Conservation (phyloP, 2,329 filamentous ascomycete species). For the Elsinoe batatas region DNA sequence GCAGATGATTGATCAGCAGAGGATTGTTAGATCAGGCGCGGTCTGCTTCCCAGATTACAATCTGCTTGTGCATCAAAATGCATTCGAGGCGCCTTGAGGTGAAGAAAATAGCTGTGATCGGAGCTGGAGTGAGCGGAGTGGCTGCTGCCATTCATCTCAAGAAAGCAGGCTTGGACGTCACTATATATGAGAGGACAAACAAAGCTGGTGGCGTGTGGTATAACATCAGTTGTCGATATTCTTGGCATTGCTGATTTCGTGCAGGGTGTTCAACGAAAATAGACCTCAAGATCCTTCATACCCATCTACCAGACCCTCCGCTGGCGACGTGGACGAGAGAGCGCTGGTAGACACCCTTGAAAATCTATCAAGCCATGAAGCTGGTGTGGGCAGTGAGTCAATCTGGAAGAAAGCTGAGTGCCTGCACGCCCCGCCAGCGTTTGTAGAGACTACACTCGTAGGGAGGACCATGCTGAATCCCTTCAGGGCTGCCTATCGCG, state of each 20-base stretch:
- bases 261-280: slow-evolving; percentile 43
- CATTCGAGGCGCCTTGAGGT: background rate
- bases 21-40: too few species aligned
- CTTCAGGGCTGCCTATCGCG: slow-evolving; percentile 42
- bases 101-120: slow-evolving; percentile 36
- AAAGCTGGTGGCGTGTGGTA: slow-evolving; percentile 49
- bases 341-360: slow-evolving; percentile 15
- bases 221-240: slow-evolving; percentile 14
- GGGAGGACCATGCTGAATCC: background rate
- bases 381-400: slow-evolving; percentile 11
- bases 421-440: slow-evolving; percentile 44
- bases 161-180: slow-evolving; percentile 38
- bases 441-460: background rate
- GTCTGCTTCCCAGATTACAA: too few species aligned
- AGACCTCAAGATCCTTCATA: slow-evolving; percentile 40
- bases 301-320: slow-evolving; percentile 30
- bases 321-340: slow-evolving; percentile 25
- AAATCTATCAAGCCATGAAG: background rate
- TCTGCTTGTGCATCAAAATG: background rate
- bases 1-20: too few species aligned
- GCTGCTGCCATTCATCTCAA: slow-evolving; percentile 39
- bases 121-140: slow-evolving; percentile 44
- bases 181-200: slow-evolving; percentile 44
- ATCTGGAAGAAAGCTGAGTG: slow-evolving; percentile 15
- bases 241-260: background rate